Percentiles rank a stretch among this genome's conserved stretches.
phyloP scores from a whole-genome alignment of 208 protist species.

The Leishmania martiniquensis region DNA sequence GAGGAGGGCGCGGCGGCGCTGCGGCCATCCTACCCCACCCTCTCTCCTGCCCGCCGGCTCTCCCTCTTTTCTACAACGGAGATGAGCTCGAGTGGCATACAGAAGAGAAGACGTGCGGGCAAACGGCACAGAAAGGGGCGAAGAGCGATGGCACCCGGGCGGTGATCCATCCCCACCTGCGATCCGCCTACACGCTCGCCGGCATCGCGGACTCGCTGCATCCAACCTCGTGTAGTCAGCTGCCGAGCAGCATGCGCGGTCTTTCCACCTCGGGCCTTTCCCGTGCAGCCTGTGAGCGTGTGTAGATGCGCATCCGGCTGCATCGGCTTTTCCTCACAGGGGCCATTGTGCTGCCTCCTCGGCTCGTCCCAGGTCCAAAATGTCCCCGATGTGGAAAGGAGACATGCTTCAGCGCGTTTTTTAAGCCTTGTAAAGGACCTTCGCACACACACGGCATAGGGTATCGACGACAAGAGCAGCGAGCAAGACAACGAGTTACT shows the following conservation, averaged over 20 bases:
- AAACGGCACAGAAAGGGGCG: neutral
- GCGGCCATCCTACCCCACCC: neutral
- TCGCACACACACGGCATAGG: neutral
- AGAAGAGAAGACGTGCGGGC: neutral
- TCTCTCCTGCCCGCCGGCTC: neutral
- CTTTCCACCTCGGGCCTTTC: neutral
- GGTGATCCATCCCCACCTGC: neutral
- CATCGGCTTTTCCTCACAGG: neutral
- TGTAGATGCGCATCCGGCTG: neutral
- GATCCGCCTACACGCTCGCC: neutral
- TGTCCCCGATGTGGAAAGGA: neutral
- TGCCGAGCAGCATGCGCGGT: neutral
- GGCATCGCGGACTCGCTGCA: neutral
- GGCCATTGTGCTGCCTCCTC: neutral
- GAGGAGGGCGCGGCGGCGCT: neutral
- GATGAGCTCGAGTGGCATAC: neutral
- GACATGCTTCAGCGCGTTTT: neutral
- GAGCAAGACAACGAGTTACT: too few species aligned
- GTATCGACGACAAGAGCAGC: neutral
- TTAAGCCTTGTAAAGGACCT: neutral
- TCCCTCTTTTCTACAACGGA: neutral
- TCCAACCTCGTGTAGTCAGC: neutral
- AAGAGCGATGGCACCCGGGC: neutral
- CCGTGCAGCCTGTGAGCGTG: neutral
- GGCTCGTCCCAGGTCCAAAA: neutral